These are phyloP conservation scores for Fusarium verticillioides DNA, from an alignment of 2,329 filamentous ascomycete genomes.

Conservation along the genomic window DNA sequence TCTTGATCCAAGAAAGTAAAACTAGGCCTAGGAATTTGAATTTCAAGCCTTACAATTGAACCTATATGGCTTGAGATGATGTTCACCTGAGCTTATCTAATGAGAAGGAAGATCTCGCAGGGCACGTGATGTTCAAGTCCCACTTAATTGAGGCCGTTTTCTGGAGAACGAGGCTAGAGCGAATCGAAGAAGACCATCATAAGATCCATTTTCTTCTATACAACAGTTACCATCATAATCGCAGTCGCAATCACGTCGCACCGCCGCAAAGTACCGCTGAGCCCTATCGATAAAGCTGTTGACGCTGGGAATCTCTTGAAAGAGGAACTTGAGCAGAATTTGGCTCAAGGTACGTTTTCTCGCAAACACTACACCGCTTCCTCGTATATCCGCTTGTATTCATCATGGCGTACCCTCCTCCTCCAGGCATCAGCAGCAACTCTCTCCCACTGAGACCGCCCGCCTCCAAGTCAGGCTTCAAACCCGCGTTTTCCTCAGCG, in stretches of 20 bases:
- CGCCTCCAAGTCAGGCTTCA: constrained; percentile 61
- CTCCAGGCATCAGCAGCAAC: constrained; percentile 72
- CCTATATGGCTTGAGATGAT: neutral
- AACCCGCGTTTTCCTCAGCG: constrained; percentile 61
- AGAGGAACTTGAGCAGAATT: constrained; percentile 50
- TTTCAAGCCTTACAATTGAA: neutral
- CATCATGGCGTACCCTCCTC: constrained; percentile 88
- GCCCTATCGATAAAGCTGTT: constrained; percentile 1
- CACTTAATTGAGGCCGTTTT: neutral
- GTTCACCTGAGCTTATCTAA: neutral
- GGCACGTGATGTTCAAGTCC: neutral
- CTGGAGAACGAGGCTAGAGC: constrained; percentile 28
- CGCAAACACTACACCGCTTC: constrained; percentile 41
- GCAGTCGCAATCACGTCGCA: constrained; percentile 9
- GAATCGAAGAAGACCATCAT: constrained; percentile 17
- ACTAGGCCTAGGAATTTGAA: neutral
- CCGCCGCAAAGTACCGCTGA: constrained; percentile 1
- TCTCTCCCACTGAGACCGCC: constrained; percentile 81
- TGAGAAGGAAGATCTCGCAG: neutral
- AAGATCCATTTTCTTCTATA: constrained; percentile 31
- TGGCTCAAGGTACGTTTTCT: constrained; percentile 64
- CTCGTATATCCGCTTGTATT: constrained; percentile 56
- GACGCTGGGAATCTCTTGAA: constrained; percentile 17
- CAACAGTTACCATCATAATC: constrained; percentile 10
- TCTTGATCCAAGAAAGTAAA: neutral